Conservation (phyloP, 83 land plant species). For the Picea mariana region DNA sequence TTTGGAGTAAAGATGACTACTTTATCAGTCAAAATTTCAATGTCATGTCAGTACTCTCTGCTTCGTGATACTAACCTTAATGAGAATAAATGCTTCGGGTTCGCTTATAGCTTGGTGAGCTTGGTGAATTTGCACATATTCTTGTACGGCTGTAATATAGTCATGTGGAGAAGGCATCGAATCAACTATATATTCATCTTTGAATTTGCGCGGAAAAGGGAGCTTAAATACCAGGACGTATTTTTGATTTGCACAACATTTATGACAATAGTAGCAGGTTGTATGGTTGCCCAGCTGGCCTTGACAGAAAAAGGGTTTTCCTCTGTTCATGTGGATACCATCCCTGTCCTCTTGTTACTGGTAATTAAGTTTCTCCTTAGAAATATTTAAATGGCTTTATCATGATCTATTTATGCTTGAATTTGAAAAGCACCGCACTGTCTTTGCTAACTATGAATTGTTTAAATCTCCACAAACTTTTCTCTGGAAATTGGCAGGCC, state of each 20-base stretch:
- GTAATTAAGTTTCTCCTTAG: constrained; percentile 21
- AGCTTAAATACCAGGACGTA: constrained; percentile 78
- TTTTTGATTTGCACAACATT: constrained; percentile 62
- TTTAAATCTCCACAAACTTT: background rate
- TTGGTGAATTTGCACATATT: constrained; percentile 77
- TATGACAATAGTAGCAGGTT: constrained; percentile 57
- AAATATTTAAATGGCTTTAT: background rate
- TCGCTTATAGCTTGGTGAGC: constrained; percentile 71
- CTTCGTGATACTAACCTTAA: background rate
- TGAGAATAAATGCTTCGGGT: background rate
- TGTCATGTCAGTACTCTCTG: too few relatives aligned
- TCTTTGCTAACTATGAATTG: background rate
- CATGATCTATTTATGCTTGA: background rate
- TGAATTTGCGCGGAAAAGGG: constrained; percentile 59
- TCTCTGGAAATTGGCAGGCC: constrained; percentile 36
- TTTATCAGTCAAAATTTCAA: too few relatives aligned
- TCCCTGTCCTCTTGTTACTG: constrained; percentile 63
- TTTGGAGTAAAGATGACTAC: background rate
- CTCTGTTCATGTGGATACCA: constrained; percentile 37
- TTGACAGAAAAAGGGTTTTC: constrained; percentile 47
- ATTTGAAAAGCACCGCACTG: too few relatives aligned
- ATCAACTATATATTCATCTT: constrained; percentile 88
- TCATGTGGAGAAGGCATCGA: constrained; percentile 69
- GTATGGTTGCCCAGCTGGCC: constrained; percentile 63
- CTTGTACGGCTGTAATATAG: constrained; percentile 84